phyloP scores from a whole-genome alignment of 495 filamentous ascomycete species.

The Hypoxylon rickii region DNA sequence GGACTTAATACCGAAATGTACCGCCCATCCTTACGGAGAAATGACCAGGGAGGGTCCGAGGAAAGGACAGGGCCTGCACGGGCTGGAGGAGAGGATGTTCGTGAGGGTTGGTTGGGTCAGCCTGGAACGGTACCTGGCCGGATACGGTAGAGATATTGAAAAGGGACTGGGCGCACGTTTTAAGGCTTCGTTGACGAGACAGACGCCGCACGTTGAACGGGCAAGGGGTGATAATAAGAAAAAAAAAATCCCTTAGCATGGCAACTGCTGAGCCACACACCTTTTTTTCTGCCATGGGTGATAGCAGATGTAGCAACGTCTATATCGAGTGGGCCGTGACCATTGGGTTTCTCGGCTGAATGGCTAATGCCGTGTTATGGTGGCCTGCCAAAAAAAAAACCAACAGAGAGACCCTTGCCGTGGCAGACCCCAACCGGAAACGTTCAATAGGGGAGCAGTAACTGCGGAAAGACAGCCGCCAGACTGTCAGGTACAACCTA shows the following conservation, averaged over 20 bases:
- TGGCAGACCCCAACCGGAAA: conserved; percentile 41
- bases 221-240: conserved; percentile 46
- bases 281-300: conserved; percentile 45
- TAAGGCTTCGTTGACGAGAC: conserved; percentile 45
- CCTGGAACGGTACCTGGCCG: conserved; percentile 38
- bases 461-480: conserved; percentile 33
- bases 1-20: conserved; percentile 56
- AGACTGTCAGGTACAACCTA: conserved; percentile 24
- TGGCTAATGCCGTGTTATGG: conserved; percentile 58
- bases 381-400: conserved; percentile 41
- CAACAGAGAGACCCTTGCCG: conserved; percentile 36
- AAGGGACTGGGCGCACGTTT: conserved; percentile 43
- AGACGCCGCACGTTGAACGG: conserved; percentile 47
- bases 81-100: conserved; percentile 41
- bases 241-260: conserved; percentile 39
- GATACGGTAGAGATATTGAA: conserved; percentile 44
- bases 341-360: conserved; percentile 57
- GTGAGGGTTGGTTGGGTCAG: conserved; percentile 42
- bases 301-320: conserved; percentile 43
- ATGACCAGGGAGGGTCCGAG: conserved; percentile 54
- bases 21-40: conserved; percentile 52
- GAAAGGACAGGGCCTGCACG: conserved; percentile 49
- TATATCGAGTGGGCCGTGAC: conserved; percentile 47
- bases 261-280: conserved; percentile 55
- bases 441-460: conserved; percentile 31